Evolutionary conservation across 352 stramenopile species (phyloP), one percentile per base, ranked within the genome.

Genomic region (Globisporangium solare): DNA sequence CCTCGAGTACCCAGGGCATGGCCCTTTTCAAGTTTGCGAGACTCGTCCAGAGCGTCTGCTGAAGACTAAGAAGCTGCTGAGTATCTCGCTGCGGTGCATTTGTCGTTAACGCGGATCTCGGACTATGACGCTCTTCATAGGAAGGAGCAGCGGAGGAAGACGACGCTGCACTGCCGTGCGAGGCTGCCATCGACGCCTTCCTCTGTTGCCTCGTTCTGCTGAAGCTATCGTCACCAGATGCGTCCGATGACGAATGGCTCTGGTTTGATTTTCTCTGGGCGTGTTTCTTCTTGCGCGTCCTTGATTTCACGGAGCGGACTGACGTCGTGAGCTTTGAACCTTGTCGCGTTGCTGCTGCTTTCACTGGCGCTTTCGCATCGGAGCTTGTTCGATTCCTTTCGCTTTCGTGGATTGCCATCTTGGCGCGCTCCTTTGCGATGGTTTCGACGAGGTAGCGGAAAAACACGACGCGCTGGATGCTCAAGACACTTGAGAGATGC

Each of bases 381-480:
- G 24, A 27, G 24, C 5, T 27, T 5, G 6, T 5, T n/a, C 2
- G 35, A 12, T 12, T 24, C 13, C 14, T 40, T 6, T 20, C n/a
- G 11, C 32, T 15, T n/a, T 24, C 37, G 1, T 5, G 24, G 24
- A 27, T 2, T 27, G 24, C 5, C 5, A 5, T 27, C 2, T 27
- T 27, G 24, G 32, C 8, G 32, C 64, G 54, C 54, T 81, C 69
- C 0, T 15, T 49, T 47, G 63, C 58, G 8, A 83, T 55, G 20
- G 70, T 57, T 7, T 79, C 56, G 12, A 84, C 61, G 4, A 86
- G 66, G 39, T 75, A 79, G 5, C 75, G 74, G 37, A 84, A 85
- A 47, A 77, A 86, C 7, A 86, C 60, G 21, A 89, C 53, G 17
- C 79, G 73, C 52, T 88, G 79, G 6, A 82, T 57, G 22, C 60